Percentiles rank a stretch among this genome's conserved stretches.
phyloP scores from a whole-genome alignment of 1,139 yeast genomes.

The Pichia norvegensis region DNA sequence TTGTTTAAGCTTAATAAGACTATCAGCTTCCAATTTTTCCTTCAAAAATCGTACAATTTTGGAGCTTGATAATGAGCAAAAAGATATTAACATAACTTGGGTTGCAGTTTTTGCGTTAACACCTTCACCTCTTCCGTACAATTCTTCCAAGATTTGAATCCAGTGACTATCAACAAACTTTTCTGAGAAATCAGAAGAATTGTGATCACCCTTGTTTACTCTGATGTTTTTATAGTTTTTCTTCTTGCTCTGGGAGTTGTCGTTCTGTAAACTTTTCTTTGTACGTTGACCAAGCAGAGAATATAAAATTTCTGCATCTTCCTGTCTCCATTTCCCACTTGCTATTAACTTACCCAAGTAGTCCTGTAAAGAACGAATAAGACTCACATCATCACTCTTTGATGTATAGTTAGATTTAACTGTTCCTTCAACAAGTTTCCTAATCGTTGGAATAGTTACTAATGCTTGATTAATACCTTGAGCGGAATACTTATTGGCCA shows the following conservation, averaged over 20 bases:
- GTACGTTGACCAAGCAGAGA: constrained; percentile 32
- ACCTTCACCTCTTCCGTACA: constrained; percentile 51
- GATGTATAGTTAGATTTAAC: constrained; percentile 41
- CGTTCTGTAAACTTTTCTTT: constrained; percentile 11
- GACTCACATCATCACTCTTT: constrained; percentile 44
- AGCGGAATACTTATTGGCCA: constrained; percentile 23
- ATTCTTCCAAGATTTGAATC: constrained; percentile 50
- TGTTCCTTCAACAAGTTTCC: constrained; percentile 49
- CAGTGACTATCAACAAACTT: constrained; percentile 46
- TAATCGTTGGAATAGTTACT: constrained; percentile 39
- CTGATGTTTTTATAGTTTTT: constrained; percentile 5
- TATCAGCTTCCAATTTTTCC: constrained; percentile 39
- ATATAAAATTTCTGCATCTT: constrained; percentile 40
- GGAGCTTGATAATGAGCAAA: constrained; percentile 42
- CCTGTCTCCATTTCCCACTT: constrained; percentile 36
- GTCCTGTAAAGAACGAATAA: constrained; percentile 38
- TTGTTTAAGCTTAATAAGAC: constrained; percentile 33
- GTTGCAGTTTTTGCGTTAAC: constrained; percentile 39
- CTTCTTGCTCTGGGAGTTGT: constrained; percentile 4
- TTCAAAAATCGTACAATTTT: constrained; percentile 36
- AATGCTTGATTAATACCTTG: constrained; percentile 24
- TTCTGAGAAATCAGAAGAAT: constrained; percentile 37
- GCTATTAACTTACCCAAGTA: constrained; percentile 38
- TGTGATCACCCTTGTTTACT: neutral
- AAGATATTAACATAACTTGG: constrained; percentile 44